Evolutionary conservation across 1,139 yeast genomes (phyloP).

Genomic region (Saccharomycopsis crataegensis): DNA sequence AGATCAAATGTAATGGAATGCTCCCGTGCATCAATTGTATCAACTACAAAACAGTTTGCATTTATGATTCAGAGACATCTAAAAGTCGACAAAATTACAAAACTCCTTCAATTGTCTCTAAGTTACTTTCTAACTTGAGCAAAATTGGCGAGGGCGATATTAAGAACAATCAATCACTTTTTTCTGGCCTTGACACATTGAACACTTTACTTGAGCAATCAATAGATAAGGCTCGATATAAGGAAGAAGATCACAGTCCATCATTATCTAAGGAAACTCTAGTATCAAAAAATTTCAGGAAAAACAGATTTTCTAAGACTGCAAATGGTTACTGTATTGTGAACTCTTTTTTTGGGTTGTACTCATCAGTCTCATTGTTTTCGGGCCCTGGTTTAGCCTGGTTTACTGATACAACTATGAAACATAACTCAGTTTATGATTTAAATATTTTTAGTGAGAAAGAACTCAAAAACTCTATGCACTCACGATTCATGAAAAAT

Average conservation of each 20-base stretch:
- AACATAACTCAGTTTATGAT: neutral
- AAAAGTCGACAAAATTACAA: neutral
- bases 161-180: neutral
- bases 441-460: neutral
- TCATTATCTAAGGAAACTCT: conserved; percentile 3
- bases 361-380: conserved; percentile 2
- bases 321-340: neutral
- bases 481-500: neutral
- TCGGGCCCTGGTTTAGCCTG: conserved; percentile 4
- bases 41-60: neutral
- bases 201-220: conserved; percentile 3
- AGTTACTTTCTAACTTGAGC: conserved; percentile 1
- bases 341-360: conserved; percentile 2
- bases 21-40: neutral
- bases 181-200: neutral
- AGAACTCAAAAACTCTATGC: neutral
- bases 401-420: neutral
- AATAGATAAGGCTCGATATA: neutral
- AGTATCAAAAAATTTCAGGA: neutral
- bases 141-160: neutral
- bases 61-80: neutral
- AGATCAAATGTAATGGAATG: conserved; percentile 1
- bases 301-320: conserved; percentile 1
- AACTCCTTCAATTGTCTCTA: neutral
- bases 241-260: neutral